Evolutionary conservation across 331 rosid genomes (phyloP), one percentile per base, ranked within the genome.

Genomic region (Dryas integrifolia): DNA sequence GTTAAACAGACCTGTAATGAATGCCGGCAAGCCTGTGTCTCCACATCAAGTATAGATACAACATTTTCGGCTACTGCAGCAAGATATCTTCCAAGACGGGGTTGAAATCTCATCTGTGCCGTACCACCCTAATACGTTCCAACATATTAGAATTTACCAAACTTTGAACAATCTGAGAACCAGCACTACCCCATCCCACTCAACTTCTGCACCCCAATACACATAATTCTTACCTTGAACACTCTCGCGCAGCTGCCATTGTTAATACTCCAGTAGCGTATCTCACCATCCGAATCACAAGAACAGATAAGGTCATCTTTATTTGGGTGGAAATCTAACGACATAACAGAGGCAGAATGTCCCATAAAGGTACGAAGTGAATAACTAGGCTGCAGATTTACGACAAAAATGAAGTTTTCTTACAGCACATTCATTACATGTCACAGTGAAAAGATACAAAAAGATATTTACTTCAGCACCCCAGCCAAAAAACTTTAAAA

Each of bases 271-370:
- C 99, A 95, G 80, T 86, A 95, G 11, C 99, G 89, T 77, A 95
- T 92, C 79, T 95, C 97, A 41, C 99, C 96, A 46, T 95, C 98
- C 10, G 92, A 78, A 15, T 95, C 99, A 73, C 99, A 95, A 30
- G 99, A 95, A 88, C 96, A 85, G 59, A 95, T 80, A 52, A 95
- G 92, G 59, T 95, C 99, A 0, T 95, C 98, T 74, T 89, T 89
- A 73, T 84, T 92, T 43, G 98, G 99, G 76, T 95, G 99, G 86
- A 95, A 95, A 84, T 95, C 99, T 67, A 95, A 84, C 8, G 99
- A 95, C 93, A 83, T 88, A 45, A 92, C 99, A 41, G 92, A 21
- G 58, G 87, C 21, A 7, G 90, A 85, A 82, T 95, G 97, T 75
- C 98, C 99, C 52, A 90, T 80, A 74, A 95, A 92, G 62, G 82